These are phyloP conservation scores for Pyrenophora teres DNA, from an alignment of 2,329 filamentous ascomycete species.

Conservation along the genomic window DNA sequence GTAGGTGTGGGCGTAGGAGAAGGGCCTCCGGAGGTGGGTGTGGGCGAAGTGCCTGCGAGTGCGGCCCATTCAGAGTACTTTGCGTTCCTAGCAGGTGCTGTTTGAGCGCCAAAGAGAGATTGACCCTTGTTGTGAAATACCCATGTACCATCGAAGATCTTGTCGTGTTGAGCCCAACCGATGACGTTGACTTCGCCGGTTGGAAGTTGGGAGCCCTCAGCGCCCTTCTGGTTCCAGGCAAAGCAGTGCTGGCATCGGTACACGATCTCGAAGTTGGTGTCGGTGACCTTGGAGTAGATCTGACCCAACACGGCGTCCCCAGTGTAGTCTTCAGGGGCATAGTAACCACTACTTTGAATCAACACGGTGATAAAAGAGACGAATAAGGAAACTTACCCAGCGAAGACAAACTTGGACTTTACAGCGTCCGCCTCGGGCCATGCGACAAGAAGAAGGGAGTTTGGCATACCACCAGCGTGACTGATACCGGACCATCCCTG, in stretches of 20 bases:
- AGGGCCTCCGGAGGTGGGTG: constrained; percentile 25
- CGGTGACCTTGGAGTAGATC: constrained; percentile 62
- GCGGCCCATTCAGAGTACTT: constrained; percentile 50
- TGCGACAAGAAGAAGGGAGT: constrained; percentile 41
- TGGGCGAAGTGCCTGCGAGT: constrained; percentile 37
- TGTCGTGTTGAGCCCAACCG: constrained; percentile 60
- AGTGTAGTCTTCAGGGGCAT: constrained; percentile 62
- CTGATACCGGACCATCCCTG: constrained; percentile 47
- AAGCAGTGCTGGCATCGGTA: constrained; percentile 64
- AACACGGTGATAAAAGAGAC: constrained; percentile 3
- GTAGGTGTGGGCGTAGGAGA: constrained; percentile 38
- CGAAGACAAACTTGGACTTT: constrained; percentile 41
- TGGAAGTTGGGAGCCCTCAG: constrained; percentile 47
- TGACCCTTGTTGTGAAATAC: constrained; percentile 60
- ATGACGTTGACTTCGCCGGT: constrained; percentile 49
- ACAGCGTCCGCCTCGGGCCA: constrained; percentile 35
- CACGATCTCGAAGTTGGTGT: constrained; percentile 64
- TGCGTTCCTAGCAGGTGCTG: constrained; percentile 52
- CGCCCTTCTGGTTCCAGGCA: constrained; percentile 51
- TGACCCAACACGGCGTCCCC: constrained; percentile 67
- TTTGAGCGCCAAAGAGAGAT: constrained; percentile 57
- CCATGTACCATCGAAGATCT: constrained; percentile 48
- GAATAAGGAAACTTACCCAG: constrained; percentile 28
- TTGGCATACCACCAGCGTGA: constrained; percentile 45
- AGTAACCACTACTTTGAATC: constrained; percentile 56